Percentiles rank a stretch among this genome's conserved stretches.
phyloP scores from a whole-genome alignment of 331 rosid genomes.

The Quercus lobata region DNA sequence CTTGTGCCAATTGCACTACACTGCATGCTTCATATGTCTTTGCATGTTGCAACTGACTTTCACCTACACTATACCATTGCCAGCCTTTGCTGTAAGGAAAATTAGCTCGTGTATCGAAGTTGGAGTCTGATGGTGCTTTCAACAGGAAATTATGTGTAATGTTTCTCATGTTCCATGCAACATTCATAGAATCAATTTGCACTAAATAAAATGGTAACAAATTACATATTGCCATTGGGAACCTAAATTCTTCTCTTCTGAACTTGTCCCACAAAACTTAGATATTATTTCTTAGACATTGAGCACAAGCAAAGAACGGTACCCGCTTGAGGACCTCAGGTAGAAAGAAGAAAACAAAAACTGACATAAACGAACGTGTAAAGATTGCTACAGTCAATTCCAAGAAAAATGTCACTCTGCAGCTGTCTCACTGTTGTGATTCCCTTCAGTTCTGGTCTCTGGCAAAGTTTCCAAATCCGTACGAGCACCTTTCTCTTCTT shows the following conservation, averaged over 20 bases:
- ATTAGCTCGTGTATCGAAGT: neutral
- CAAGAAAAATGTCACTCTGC: slow-evolving; percentile 38
- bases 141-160: neutral
- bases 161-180: neutral
- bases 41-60: neutral
- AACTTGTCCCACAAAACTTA: neutral
- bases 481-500: slow-evolving; percentile 43
- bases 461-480: slow-evolving; percentile 64
- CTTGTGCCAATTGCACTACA: neutral
- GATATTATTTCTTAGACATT: neutral
- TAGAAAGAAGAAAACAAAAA: neutral
- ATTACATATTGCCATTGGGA: neutral
- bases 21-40: neutral
- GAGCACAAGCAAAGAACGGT: neutral
- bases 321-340: neutral
- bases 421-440: slow-evolving; percentile 33
- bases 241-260: neutral
- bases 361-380: neutral
- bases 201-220: neutral
- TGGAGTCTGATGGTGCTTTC: neutral
- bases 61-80: neutral
- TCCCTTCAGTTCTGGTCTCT: slow-evolving; percentile 45
- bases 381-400: slow-evolving; percentile 8
- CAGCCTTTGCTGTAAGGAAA: neutral
- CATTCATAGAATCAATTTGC: neutral